Percentiles rank a stretch among this genome's conserved stretches.
Evolutionary conservation across 2,329 filamentous ascomycete genomes (phyloP).

Genomic region (Macrophomina phaseolina): DNA sequence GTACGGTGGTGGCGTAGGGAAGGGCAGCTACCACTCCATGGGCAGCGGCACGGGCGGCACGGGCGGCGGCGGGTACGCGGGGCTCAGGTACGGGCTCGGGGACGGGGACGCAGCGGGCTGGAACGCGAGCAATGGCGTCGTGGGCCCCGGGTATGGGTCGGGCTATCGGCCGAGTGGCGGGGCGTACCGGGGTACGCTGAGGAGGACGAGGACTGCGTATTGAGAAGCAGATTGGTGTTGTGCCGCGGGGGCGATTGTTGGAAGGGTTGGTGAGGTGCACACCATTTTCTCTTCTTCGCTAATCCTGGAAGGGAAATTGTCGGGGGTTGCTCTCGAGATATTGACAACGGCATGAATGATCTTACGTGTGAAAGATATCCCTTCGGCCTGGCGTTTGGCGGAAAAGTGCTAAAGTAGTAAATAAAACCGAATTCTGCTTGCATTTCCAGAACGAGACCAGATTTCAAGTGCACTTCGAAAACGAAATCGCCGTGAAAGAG

Average conservation of each 20-base stretch:
- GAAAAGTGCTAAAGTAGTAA: neutral
- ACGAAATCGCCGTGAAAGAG: too few species aligned
- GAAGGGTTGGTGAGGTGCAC: too few species aligned
- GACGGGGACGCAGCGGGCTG: constrained; percentile 6
- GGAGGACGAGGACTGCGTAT: constrained; percentile 1
- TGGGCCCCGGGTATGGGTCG: constrained; percentile 1
- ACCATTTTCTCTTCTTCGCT: too few species aligned
- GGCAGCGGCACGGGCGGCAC: neutral
- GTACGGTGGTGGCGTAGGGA: too few species aligned
- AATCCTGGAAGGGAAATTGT: too few species aligned
- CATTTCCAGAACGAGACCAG: neutral
- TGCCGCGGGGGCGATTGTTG: too few species aligned
- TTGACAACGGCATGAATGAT: neutral
- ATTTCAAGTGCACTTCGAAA: too few species aligned
- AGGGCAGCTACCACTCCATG: neutral
- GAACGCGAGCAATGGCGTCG: constrained; percentile 12
- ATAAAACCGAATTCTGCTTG: neutral
- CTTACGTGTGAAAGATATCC: neutral
- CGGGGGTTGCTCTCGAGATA: neutral
- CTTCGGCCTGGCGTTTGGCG: neutral
- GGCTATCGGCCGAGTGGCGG: neutral
- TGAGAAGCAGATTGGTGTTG: neutral
- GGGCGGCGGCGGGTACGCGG: neutral
- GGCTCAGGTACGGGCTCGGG: constrained; percentile 7
- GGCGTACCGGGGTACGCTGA: neutral